Percentiles rank a stretch among this genome's conserved stretches.
These are phyloP conservation scores for Pestalotiopsis fici DNA, from an alignment of 2,329 filamentous ascomycete genomes.

Conservation along the genomic window DNA sequence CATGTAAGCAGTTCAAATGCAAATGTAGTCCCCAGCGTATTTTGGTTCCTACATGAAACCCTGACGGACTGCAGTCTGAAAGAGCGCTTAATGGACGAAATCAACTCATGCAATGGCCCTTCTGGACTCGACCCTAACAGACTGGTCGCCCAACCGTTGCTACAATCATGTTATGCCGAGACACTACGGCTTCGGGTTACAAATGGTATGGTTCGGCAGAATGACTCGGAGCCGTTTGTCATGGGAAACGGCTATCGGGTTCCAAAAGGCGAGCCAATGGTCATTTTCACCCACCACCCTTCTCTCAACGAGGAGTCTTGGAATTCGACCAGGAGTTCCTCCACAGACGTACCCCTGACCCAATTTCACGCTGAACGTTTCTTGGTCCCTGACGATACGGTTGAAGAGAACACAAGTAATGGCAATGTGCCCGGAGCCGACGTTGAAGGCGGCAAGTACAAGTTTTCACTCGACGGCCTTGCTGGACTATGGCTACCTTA, in stretches of 20 bases:
- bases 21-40: conserved; percentile 12
- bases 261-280: conserved; percentile 6
- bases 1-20: conserved; percentile 5
- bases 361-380: conserved; percentile 16
- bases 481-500: conserved; percentile 17
- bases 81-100: conserved; percentile 10
- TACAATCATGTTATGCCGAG: conserved; percentile 17
- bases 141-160: conserved; percentile 13
- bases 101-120: neutral
- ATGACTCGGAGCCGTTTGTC: neutral
- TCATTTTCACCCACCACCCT: conserved; percentile 9
- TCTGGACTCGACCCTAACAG: conserved; percentile 1
- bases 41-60: conserved; percentile 16
- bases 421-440: neutral
- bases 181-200: conserved; percentile 17
- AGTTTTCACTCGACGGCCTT: conserved; percentile 10
- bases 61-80: conserved; percentile 12
- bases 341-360: conserved; percentile 5
- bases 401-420: no score
- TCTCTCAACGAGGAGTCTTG: conserved; percentile 9
- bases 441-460: neutral
- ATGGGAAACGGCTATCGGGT: conserved; percentile 10
- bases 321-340: conserved; percentile 3
- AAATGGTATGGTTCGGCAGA: neutral
- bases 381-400: neutral